A percentile compares a stretch with the other conserved stretches of the same genome.
Conservation (phyloP, 139 green algal species). For the Gonium pectorale region DNA sequence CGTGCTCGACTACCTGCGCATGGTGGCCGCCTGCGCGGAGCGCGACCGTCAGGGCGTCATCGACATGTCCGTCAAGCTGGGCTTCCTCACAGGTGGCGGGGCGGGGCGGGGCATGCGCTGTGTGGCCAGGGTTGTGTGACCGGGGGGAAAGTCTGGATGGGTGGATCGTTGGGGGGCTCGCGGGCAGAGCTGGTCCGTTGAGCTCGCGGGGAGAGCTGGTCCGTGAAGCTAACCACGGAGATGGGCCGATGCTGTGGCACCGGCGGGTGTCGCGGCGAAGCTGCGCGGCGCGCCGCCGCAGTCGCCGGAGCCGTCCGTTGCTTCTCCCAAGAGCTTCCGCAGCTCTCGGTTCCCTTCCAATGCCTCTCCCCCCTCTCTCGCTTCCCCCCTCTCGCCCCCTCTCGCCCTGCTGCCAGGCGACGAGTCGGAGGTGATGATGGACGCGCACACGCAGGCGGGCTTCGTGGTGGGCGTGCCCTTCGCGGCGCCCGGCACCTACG, state of each 20-base stretch:
- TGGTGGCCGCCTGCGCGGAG: conserved; percentile 92
- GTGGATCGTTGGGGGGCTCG: no score
- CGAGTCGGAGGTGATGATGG: conserved; percentile 87
- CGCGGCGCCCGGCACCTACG: conserved; percentile 70
- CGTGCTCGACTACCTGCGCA: conserved; percentile 91
- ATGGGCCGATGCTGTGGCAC: no score
- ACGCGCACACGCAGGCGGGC: conserved; percentile 92
- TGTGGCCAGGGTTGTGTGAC: not conserved
- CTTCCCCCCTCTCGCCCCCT: no score
- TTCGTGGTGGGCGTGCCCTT: conserved; percentile 95
- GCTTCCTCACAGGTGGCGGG: conserved; percentile 91
- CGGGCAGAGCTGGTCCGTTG: no score
- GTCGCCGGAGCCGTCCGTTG: no score
- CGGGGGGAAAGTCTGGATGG: no score
- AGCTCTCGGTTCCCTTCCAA: not conserved
- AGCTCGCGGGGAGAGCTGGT: no score
- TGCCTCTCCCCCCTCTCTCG: not conserved
- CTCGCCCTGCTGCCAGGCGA: conserved; percentile 69
- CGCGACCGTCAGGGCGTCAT: conserved; percentile 79
- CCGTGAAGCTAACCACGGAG: no score
- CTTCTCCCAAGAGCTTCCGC: no score
- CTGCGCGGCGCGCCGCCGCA: no score
- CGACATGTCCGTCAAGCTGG: conserved; percentile 76
- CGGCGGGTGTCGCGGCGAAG: no score
- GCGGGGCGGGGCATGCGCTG: not conserved